phyloP scores from a whole-genome alignment of 805 yeast species.

The Sugiyamaella floridensis region DNA sequence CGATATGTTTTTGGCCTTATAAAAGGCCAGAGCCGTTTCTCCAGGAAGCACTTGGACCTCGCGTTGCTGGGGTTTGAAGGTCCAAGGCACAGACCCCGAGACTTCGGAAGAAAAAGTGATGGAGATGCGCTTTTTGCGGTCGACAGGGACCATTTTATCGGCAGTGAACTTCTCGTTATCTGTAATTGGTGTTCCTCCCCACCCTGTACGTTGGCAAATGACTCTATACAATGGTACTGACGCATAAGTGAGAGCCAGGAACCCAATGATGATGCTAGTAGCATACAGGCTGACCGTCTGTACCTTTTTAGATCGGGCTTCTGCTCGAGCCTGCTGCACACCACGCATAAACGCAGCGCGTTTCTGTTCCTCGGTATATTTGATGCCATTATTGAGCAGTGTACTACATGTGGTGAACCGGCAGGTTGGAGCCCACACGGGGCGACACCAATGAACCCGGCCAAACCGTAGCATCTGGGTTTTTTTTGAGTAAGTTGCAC shows the following conservation, averaged over 20 bases:
- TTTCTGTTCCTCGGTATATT: slow-evolving; percentile 12
- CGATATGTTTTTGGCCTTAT: slow-evolving; percentile 80
- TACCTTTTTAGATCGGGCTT: slow-evolving; percentile 6
- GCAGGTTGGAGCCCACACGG: background rate
- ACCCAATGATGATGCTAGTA: slow-evolving; percentile 47
- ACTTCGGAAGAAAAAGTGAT: slow-evolving; percentile 90
- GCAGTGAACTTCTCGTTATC: slow-evolving; percentile 74
- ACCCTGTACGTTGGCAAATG: slow-evolving; percentile 90
- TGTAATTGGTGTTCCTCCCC: slow-evolving; percentile 92
- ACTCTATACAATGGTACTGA: slow-evolving; percentile 92
- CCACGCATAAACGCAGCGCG: slow-evolving; percentile 20
- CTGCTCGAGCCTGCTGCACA: slow-evolving; percentile 12
- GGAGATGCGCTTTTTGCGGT: slow-evolving; percentile 70
- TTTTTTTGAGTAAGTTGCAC: too few species aligned
- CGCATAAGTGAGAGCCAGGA: slow-evolving; percentile 74
- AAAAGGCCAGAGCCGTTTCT: slow-evolving; percentile 94
- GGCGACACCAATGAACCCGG: background rate
- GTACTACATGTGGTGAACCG: background rate
- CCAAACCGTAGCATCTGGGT: background rate
- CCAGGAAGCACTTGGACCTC: slow-evolving; percentile 93
- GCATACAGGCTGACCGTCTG: slow-evolving; percentile 15
- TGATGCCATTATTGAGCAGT: background rate
- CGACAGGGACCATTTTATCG: slow-evolving; percentile 83
- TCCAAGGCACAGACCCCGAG: slow-evolving; percentile 89
- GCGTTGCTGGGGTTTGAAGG: slow-evolving; percentile 85